Percentiles rank a stretch among this genome's conserved stretches.
Conservation (phyloP, 73 alveolate species). For the Stentor roeselii region DNA sequence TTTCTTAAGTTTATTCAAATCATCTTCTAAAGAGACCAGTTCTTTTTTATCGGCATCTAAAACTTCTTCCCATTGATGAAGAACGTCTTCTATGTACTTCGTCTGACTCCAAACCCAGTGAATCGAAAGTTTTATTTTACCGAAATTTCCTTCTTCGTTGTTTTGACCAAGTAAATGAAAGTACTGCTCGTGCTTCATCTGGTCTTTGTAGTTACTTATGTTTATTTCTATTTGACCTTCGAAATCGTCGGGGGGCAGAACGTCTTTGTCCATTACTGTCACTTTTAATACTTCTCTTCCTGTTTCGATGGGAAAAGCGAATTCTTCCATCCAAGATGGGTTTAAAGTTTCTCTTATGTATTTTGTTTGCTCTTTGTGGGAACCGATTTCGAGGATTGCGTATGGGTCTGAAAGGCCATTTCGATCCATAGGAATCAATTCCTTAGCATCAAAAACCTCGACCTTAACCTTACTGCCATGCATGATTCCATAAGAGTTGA, state of each 20-base stretch:
- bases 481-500: slow-evolving; percentile 60
- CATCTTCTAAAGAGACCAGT: slow-evolving; percentile 36
- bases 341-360: slow-evolving; percentile 33
- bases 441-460: slow-evolving; percentile 59
- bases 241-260: slow-evolving; percentile 48
- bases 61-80: slow-evolving; percentile 49
- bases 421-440: slow-evolving; percentile 59
- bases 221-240: slow-evolving; percentile 50
- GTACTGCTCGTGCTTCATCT: slow-evolving; percentile 62
- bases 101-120: slow-evolving; percentile 56
- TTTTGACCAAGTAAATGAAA: slow-evolving; percentile 34
- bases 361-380: slow-evolving; percentile 45
- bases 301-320: slow-evolving; percentile 47
- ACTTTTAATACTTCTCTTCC: slow-evolving; percentile 51
- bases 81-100: slow-evolving; percentile 35
- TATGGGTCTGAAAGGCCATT: slow-evolving; percentile 67
- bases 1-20: slow-evolving; percentile 41
- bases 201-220: slow-evolving; percentile 36
- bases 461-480: slow-evolving; percentile 50
- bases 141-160: slow-evolving; percentile 20
- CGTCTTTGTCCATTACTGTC: slow-evolving; percentile 49
- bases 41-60: slow-evolving; percentile 41
- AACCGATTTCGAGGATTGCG: slow-evolving; percentile 47
- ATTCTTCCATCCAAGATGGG: slow-evolving; percentile 72
- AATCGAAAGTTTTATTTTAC: slow-evolving; percentile 38